phyloP scores from a whole-genome alignment of 805 yeast genomes.

The Candida ipomoeae region DNA sequence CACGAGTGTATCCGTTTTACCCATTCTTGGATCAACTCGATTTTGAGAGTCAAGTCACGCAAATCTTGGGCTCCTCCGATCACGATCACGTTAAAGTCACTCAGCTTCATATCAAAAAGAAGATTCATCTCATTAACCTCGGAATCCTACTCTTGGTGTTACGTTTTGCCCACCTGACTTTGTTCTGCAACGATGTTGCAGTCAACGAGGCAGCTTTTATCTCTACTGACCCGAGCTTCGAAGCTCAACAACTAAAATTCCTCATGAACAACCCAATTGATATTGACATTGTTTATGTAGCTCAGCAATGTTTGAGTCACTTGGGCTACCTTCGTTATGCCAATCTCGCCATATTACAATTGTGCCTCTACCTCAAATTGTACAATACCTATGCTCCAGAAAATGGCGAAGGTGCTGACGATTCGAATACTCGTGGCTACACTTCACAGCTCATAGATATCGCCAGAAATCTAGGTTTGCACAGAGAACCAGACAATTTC shows the following conservation, averaged over 20 bases:
- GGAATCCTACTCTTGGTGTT: slow-evolving; percentile 33
- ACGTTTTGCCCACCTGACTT: slow-evolving; percentile 32
- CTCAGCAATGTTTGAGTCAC: slow-evolving; percentile 19
- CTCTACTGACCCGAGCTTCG: slow-evolving; percentile 10
- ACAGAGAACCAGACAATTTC: slow-evolving; percentile 45
- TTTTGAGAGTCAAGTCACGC: slow-evolving; percentile 18
- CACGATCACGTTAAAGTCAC: slow-evolving; percentile 14
- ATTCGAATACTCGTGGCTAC: slow-evolving; percentile 15
- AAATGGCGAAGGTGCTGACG: slow-evolving; percentile 26
- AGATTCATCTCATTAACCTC: slow-evolving; percentile 31
- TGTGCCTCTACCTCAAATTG: slow-evolving; percentile 52
- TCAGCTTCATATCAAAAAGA: slow-evolving; percentile 25
- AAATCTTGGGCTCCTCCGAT: slow-evolving; percentile 18
- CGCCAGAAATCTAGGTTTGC: slow-evolving; percentile 45
- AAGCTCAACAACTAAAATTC: slow-evolving; percentile 13
- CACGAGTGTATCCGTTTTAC: slow-evolving; percentile 55
- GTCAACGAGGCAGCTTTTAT: slow-evolving; percentile 22
- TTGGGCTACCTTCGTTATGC: slow-evolving; percentile 28
- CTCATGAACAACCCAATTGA: slow-evolving; percentile 22
- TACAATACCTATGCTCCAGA: slow-evolving; percentile 38
- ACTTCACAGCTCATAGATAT: slow-evolving; percentile 34
- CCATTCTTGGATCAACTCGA: slow-evolving; percentile 45
- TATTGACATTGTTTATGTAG: slow-evolving; percentile 18
- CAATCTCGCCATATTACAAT: slow-evolving; percentile 53
- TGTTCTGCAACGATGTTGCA: slow-evolving; percentile 32